phyloP scores from a whole-genome alignment of 75 land plant species.

The Adiantum capillusveneris region DNA sequence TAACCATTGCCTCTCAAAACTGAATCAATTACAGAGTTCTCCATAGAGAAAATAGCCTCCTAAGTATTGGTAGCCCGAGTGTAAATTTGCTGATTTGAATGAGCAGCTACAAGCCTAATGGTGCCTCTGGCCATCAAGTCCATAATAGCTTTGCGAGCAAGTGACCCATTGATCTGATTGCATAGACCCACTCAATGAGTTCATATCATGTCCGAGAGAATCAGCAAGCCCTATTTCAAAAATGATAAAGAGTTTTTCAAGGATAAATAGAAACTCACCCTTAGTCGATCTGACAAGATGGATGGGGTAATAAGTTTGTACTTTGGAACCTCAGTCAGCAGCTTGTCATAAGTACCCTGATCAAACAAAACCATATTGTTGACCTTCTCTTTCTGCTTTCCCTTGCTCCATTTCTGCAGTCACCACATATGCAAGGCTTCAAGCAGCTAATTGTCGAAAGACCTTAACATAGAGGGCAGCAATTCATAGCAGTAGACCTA shows the following conservation, averaged over 20 bases:
- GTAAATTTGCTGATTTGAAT: constrained; percentile 61
- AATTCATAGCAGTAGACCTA: no score
- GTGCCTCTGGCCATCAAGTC: constrained; percentile 60
- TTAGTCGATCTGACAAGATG: constrained; percentile 42
- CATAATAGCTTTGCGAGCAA: constrained; percentile 58
- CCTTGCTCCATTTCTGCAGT: constrained; percentile 61
- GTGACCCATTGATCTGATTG: constrained; percentile 58
- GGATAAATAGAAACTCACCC: constrained; percentile 25
- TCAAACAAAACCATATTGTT: constrained; percentile 70
- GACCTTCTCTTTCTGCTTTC: constrained; percentile 65
- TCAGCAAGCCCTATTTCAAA: no score
- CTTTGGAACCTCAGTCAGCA: constrained; percentile 60
- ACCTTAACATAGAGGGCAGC: not conserved
- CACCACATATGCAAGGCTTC: no score
- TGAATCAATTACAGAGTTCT: no score
- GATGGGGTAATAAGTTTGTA: constrained; percentile 69
- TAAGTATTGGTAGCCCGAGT: constrained; percentile 52
- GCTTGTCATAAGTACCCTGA: constrained; percentile 62
- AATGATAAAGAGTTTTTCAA: no score
- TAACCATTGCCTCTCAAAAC: no score
- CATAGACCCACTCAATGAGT: no score
- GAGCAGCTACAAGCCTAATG: constrained; percentile 50
- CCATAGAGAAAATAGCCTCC: no score
- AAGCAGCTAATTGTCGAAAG: not conserved
- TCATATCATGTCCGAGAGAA: no score